Base-by-base conservation (phyloP, 2,329 filamentous ascomycete species). In the Sordariomycetes sp. region DNA sequence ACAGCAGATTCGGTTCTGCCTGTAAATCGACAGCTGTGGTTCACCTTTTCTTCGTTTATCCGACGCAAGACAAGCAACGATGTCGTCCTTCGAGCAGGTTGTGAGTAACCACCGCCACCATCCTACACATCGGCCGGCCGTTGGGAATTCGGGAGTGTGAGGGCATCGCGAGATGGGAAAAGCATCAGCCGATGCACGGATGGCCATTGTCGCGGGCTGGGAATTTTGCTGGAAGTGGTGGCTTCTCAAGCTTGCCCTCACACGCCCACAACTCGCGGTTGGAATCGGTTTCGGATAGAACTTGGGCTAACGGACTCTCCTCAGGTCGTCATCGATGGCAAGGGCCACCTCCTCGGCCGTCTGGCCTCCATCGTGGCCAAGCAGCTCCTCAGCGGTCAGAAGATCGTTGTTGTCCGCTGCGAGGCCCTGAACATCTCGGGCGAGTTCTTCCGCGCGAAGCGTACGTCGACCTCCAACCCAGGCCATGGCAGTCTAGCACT, bases 361-460 rank as follows among this genome's bases (percentile, higher is more conserved):
- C 82, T 98, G 67, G 90, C 90, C 73, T 87, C 81, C 67, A 94
- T 87, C 63, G 87, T 96, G 61, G 90, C 90, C 66, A 96, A 96
- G 84, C 90, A 96, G 78, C 82, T 96, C 61, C 85, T 96, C 57
- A 93, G 82, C 70, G 90, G 90, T 66, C 90, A 96, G 77, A 96
- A 96, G 84, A 93, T 98, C 65, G 90, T 96, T 59, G 75, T 98
- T 56, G 92, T 98, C 66, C 86, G 92, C 77, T 93, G 85, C 72
- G 92, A 98, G 75, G 87, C 86, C 58, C 81, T 98, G 68, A 98
- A 98, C 82, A 98, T 98, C 79, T 98, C 92, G 54, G 92, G 92
- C 74, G 92, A 96, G 78, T 98, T 98, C 86, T 98, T 98, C 85
- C 87, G 92, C 69, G 82, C 90, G 55, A 98, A 98, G 84, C 84